Percentiles rank a stretch among this genome's conserved stretches.
Conservation (phyloP, 768 basidiomycete genomes). For the Serendipita indica region DNA sequence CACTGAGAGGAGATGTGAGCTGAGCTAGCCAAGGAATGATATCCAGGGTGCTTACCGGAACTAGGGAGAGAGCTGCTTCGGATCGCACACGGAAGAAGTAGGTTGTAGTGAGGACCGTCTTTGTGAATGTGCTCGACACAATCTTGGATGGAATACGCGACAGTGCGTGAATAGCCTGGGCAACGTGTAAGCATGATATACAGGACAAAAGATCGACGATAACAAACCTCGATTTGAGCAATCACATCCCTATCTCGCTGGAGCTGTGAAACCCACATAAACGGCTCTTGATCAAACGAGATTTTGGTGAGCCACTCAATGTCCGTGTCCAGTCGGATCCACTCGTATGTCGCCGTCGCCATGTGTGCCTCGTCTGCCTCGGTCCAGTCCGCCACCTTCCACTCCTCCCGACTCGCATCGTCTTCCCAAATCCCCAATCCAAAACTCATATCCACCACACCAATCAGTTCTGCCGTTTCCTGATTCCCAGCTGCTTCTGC, state of each 20-base stretch:
- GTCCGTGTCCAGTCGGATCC: constrained; percentile 98
- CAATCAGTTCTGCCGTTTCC: constrained; percentile 86
- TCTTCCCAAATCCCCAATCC: constrained; percentile 94
- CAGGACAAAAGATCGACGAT: constrained; percentile 1
- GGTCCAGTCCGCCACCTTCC: constrained; percentile 97
- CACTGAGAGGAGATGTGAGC: constrained; percentile 36
- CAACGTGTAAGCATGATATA: not conserved
- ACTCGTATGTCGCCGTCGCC: constrained; percentile 95
- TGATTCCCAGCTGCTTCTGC: constrained; percentile 84
- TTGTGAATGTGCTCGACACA: constrained; percentile 81
- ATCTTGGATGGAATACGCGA: constrained; percentile 68
- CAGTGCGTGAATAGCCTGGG: constrained; percentile 79
- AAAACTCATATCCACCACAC: constrained; percentile 88
- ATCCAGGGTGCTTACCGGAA: constrained; percentile 42
- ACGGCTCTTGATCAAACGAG: constrained; percentile 89
- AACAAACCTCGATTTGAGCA: constrained; percentile 85
- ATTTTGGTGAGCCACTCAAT: constrained; percentile 97
- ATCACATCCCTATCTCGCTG: constrained; percentile 93
- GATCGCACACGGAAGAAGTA: constrained; percentile 94
- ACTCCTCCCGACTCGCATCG: constrained; percentile 77
- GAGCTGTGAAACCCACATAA: constrained; percentile 96
- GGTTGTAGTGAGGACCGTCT: constrained; percentile 85
- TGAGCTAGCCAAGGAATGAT: constrained; percentile 5
- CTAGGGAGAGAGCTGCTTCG: constrained; percentile 78
- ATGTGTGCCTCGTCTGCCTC: constrained; percentile 89